Base-by-base conservation (phyloP, 2,329 filamentous ascomycete species). In the Conoideocrella luteorostrata region DNA sequence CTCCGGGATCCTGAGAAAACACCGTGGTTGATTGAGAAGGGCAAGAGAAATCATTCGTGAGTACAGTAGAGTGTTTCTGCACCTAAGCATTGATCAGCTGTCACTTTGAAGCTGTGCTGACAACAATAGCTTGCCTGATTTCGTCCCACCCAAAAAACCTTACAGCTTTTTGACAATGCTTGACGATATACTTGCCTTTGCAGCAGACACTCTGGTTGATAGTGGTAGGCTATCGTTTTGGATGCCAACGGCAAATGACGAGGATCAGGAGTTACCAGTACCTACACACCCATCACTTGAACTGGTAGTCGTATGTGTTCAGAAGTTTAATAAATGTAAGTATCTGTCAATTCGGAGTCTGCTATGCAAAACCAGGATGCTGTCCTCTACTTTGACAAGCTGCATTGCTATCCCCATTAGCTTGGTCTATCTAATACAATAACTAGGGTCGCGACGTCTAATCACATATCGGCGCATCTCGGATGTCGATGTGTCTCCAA, bases 141-240 rank as follows among this genome's bases (percentile, higher is more conserved):
- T 88, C 54, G 78, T 95, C 35, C 84, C 90, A 0, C 91, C 93
- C 0, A 97, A 95, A 63, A 84, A 82, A 56, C 88, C 90, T 0
- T 98, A 98, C 63, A 88, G 88, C 53, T 97, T 98, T 61, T 72
- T 86, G 30, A 84, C 87, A 5, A 89, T 98, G 80, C 75, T 96
- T 17, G 82, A 89, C 56, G 89, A 97, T 60, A 88, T 98, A 41
- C 75, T 97, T 5, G 75, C 82, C 17, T 97, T 98, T 57, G 82
- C 88, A 5, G 77, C 82, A 1, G 71, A 77, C 11, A 87, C 83
- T 2, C 72, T 98, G 1, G 86, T 95, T 7, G 82, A 88, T 41
- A 67, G 80, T 49, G 93, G 88, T 0, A 75, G 93, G 22, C 63
- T 98, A 9, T 87, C 86, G 7, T 94, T 98, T 71, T 98, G 93